phyloP scores from a whole-genome alignment of 352 stramenopile genomes.

The Globisporangium acanthophoron region DNA sequence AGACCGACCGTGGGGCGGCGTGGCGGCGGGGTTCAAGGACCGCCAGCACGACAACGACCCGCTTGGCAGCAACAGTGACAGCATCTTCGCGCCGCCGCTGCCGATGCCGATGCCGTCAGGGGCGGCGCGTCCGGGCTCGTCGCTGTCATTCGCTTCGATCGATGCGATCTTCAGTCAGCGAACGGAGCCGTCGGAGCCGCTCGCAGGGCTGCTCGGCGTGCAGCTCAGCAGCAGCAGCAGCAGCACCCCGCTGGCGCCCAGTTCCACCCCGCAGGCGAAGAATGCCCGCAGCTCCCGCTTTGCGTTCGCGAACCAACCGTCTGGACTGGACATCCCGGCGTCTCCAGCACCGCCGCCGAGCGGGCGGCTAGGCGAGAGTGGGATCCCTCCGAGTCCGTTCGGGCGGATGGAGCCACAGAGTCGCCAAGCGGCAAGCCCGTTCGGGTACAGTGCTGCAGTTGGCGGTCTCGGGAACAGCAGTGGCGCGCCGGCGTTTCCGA shows the following conservation, averaged over 20 bases:
- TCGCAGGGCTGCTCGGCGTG: constrained; percentile 60
- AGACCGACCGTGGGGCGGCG: constrained; percentile 22
- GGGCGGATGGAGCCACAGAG: constrained; percentile 12
- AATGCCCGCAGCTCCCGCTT: constrained; percentile 65
- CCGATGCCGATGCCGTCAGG: constrained; percentile 1
- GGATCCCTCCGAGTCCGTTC: constrained; percentile 15
- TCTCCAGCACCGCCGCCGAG: constrained; percentile 4
- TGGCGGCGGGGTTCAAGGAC: constrained; percentile 3
- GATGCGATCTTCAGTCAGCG: constrained; percentile 79
- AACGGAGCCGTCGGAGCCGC: constrained; percentile 65
- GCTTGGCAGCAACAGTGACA: background rate
- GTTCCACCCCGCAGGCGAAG: constrained; percentile 22
- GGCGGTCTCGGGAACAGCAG: constrained; percentile 2
- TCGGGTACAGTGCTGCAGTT: constrained; percentile 14
- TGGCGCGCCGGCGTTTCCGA: constrained; percentile 17
- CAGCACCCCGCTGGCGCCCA: constrained; percentile 35
- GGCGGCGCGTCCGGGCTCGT: constrained; percentile 15
- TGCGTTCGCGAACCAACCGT: constrained; percentile 67
- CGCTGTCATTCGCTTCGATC: constrained; percentile 74
- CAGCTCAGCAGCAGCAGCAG: constrained; percentile 27
- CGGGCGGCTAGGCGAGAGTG: background rate
- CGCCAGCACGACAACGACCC: constrained; percentile 8
- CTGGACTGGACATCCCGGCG: constrained; percentile 11
- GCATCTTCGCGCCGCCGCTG: constrained; percentile 8
- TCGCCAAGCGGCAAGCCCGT: constrained; percentile 9